Conservation (phyloP, 1,139 yeast species). For the Suhomyces ambrosiae region DNA sequence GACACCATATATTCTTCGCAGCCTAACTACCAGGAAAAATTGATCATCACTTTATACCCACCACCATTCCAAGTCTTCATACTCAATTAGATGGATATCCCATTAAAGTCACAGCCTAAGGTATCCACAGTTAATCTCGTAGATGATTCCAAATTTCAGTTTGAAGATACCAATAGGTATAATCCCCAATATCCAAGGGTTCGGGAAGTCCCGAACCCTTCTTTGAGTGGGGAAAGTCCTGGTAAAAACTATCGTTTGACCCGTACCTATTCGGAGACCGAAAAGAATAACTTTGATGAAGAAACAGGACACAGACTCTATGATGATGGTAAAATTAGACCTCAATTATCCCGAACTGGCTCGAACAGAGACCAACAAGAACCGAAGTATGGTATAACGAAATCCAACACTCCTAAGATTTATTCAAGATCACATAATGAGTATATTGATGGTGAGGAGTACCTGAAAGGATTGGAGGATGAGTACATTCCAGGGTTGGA, state of each 20-base stretch:
- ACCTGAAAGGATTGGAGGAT: conserved; percentile 58
- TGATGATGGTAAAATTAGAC: conserved; percentile 52
- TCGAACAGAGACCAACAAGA: conserved; percentile 1
- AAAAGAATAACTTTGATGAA: conserved; percentile 53
- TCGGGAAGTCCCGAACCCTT: conserved; percentile 8
- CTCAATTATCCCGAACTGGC: conserved; percentile 21
- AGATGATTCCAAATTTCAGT: conserved; percentile 29
- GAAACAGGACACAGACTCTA: conserved; percentile 52
- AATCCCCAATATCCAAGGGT: conserved; percentile 2
- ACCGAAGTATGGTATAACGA: neutral
- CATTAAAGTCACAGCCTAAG: conserved; percentile 46
- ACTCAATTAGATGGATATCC: conserved; percentile 39
- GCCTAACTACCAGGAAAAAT: conserved; percentile 12
- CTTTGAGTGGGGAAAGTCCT: conserved; percentile 4
- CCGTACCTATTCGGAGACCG: conserved; percentile 59
- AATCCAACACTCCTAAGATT: conserved; percentile 19
- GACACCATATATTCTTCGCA: conserved; percentile 2
- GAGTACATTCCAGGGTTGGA: conserved; percentile 72
- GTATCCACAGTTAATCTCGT: conserved; percentile 41
- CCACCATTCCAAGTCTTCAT: neutral
- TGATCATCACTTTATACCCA: conserved; percentile 3
- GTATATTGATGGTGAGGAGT: conserved; percentile 18
- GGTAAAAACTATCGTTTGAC: conserved; percentile 25
- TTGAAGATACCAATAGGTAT: conserved; percentile 5
- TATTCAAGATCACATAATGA: conserved; percentile 39